Evolutionary conservation across 768 basidiomycete genomes (phyloP).

Genomic region (Pleurotus sapidus): DNA sequence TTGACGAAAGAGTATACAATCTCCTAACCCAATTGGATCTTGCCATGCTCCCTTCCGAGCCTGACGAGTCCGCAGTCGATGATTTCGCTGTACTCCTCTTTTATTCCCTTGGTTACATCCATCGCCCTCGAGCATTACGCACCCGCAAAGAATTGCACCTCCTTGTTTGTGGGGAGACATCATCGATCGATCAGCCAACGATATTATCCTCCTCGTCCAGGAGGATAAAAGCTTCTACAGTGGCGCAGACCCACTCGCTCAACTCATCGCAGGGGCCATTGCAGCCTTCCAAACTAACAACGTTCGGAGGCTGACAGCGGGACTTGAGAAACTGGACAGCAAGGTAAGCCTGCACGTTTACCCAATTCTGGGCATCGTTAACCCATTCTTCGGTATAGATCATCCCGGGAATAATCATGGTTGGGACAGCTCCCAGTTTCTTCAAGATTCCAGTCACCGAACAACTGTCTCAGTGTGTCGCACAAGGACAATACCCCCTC

Average conservation of each 20-base stretch:
- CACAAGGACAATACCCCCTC: conserved; percentile 9
- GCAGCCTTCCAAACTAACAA: conserved; percentile 18
- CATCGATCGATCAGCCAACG: conserved; percentile 11
- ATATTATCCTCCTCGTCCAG: conserved; percentile 18
- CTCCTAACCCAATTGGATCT: conserved; percentile 22
- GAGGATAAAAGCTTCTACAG: conserved; percentile 15
- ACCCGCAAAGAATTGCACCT: conserved; percentile 22
- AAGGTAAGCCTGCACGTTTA: no score
- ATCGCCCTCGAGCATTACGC: conserved; percentile 7
- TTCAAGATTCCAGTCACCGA: conserved; percentile 21
- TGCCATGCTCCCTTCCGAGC: conserved; percentile 15
- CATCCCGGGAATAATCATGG: conserved; percentile 20
- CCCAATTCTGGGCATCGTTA: no score
- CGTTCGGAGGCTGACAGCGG: background rate
- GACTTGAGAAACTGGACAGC: no score
- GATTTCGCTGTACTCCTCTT: conserved; percentile 28
- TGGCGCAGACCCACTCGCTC: conserved; percentile 13
- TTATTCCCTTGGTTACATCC: conserved; percentile 13
- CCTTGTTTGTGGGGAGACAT: conserved; percentile 26
- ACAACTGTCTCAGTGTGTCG: conserved; percentile 12
- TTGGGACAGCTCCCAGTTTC: conserved; percentile 21
- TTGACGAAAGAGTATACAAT: background rate
- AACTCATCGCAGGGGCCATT: conserved; percentile 20
- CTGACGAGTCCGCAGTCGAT: conserved; percentile 21
- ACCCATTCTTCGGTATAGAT: background rate